Evolutionary conservation across 2,329 filamentous ascomycete species (phyloP), one percentile per base, ranked within the genome.

Genomic region (Claviceps humidiphila): DNA sequence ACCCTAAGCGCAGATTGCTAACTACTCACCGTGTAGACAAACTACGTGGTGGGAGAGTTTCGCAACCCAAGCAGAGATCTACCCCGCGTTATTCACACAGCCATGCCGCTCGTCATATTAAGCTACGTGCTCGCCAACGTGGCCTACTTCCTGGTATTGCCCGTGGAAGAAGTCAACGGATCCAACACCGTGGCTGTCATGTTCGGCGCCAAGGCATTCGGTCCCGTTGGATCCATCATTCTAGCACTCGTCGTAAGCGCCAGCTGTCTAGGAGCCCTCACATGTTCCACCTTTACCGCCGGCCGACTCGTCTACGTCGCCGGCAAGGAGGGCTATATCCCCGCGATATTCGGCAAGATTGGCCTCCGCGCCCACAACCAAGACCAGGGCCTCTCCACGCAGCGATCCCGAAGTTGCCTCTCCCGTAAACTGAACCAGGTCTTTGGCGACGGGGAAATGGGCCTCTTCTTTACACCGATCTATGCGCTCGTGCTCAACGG

Each of bases 21-120:
- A 46, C 9, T 24, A 48, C 47, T 40, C 16, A 13, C n/a, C 9
- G 2, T 43, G 8, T 57, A 93, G 88, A 95, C 91, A 56, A 98
- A 96, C 69, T 98, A 96, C 63, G 93, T 98, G 6, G 89, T 94
- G 0, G 93, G 90, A 60, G 93, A 98, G 69, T 97, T 98, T 72
- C 86, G 89, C 61, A 90, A 96, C 63, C 89, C 93, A 0, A 79
- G 80, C 47, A 83, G 89, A 57, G 93, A 98, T 66, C 81, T 98
- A 9, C 93, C 93, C 0, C 82, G 89, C 22, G 90, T 96, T 26
- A 95, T 98, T 53, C 93, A 98, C 70, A 95, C 91, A 0, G 90
- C 91, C 14, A 93, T 98, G 79, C 90, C 93, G 2, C 74, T 96
- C 45, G 91, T 98, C 53, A 97, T 98, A 56, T 65, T 89, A 30